phyloP scores from a whole-genome alignment of 768 basidiomycete genomes.

The Pulveroboletus sp. region DNA sequence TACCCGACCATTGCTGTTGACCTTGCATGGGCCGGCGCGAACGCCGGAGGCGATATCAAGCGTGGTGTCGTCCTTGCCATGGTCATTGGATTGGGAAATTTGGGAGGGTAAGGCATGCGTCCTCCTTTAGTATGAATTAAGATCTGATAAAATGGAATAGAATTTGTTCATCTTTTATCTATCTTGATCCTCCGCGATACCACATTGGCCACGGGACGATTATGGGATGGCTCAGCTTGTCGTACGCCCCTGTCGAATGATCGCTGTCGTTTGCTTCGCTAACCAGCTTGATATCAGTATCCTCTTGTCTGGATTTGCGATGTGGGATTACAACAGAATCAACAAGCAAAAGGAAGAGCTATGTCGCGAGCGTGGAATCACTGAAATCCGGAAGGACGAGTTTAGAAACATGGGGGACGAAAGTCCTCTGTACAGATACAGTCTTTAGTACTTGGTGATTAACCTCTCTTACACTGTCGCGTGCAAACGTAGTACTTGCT shows the following conservation, averaged over 20 bases:
- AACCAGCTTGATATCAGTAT: slow-evolving; percentile 35
- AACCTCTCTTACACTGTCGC: neutral
- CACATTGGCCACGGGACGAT: slow-evolving; percentile 36
- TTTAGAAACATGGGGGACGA: slow-evolving; percentile 50
- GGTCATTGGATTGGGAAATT: slow-evolving; percentile 53
- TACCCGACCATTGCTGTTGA: slow-evolving; percentile 47
- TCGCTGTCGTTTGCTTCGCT: slow-evolving; percentile 21
- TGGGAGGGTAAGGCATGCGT: slow-evolving; percentile 44
- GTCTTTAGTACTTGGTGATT: slow-evolving; percentile 6
- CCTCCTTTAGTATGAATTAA: slow-evolving; percentile 1
- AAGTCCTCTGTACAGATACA: slow-evolving; percentile 54
- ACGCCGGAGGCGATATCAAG: slow-evolving; percentile 55
- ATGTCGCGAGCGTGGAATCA: slow-evolving; percentile 45
- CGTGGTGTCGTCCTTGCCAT: slow-evolving; percentile 51
- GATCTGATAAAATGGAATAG: slow-evolving; percentile 19
- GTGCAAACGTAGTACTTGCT: slow-evolving; percentile 18
- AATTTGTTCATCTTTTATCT: slow-evolving; percentile 43
- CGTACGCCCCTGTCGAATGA: slow-evolving; percentile 17
- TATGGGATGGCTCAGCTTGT: slow-evolving; percentile 35
- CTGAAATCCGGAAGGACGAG: slow-evolving; percentile 35
- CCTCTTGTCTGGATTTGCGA: slow-evolving; percentile 39
- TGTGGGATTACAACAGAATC: slow-evolving; percentile 47
- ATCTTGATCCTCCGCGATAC: slow-evolving; percentile 37
- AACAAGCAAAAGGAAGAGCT: slow-evolving; percentile 48
- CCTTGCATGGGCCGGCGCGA: slow-evolving; percentile 55